Base-by-base conservation (phyloP, 192 early-diverging fungal species). In the Kickxella alabastrina region DNA sequence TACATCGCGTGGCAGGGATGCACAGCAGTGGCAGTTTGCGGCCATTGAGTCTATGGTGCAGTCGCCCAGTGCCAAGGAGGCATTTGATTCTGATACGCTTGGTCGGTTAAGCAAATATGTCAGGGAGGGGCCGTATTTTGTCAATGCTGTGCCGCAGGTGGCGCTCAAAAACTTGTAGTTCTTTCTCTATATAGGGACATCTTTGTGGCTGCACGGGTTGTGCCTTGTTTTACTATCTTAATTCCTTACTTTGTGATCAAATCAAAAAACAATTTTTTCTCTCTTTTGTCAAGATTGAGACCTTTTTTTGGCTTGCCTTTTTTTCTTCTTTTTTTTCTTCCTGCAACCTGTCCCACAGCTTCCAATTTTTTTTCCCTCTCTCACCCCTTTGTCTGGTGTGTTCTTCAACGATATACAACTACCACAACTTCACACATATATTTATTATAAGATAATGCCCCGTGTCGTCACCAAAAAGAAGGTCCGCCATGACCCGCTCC, bases 401-500 rank as follows among this genome's bases (percentile, higher is more conserved):
- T n/a, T n/a, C n/a, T n/a, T n/a, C n/a, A n/a, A n/a, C n/a, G n/a
- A n/a, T n/a, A n/a, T n/a, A n/a, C n/a, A n/a, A n/a, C n/a, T n/a
- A 40, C 8, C 31, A 32, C 6, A 6, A 32, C 31, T 32, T 32
- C 12, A 32, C 12, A 32, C 25, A 24, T 13, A 13, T 45, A 19
- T 49, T 34, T 14, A 32, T 10, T 21, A 37, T 22, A 34, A 41
- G 15, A 41, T 9, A 22, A 75, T 75, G 72, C 72, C 72, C 14
- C 62, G 48, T 31, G 57, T 53, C 10, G 26, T 32, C 14, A 60
- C 46, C 56, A 75, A 64, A 38, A 59, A 59, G 49, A 64, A 67
- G 61, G 24, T 26, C 42, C 86, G 92, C 14, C 92, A 92, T 66
- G 90, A 94, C 60, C 92, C 92, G 51, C 80, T 94, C 19, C 85